Percentiles rank a stretch among this genome's conserved stretches.
Conservation (phyloP, 2,329 filamentous ascomycete species). For the Podosphaera fusca region DNA sequence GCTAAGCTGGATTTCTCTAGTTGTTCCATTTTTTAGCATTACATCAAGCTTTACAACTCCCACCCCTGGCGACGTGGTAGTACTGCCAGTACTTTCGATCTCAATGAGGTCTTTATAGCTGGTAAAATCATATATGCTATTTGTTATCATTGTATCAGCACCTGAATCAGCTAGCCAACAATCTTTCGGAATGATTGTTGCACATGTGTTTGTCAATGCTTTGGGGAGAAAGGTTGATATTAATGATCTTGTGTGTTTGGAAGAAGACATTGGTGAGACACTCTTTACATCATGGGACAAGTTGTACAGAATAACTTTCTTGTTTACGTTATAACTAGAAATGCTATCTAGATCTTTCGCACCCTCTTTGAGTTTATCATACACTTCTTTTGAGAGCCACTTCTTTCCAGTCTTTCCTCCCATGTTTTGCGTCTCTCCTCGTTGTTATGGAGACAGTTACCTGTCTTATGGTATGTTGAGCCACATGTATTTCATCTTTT, state of each 20-base stretch:
- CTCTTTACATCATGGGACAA: not conserved
- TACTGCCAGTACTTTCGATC: not conserved
- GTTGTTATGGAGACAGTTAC: too few species aligned
- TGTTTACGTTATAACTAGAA: not conserved
- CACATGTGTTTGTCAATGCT: not conserved
- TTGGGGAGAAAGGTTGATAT: not conserved
- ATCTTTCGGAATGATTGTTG: not conserved
- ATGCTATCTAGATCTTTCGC: not conserved
- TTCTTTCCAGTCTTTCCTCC: too few species aligned
- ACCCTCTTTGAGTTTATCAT: too few species aligned
- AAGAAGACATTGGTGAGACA: not conserved
- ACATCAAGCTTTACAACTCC: not conserved
- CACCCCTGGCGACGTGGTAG: not conserved
- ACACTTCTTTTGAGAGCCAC: too few species aligned
- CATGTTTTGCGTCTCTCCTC: too few species aligned
- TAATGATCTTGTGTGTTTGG: not conserved
- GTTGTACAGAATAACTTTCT: not conserved
- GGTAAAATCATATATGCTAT: not conserved
- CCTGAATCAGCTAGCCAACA: not conserved
- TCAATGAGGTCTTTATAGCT: not conserved
- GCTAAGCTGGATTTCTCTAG: not conserved
- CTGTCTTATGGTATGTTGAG: too few species aligned
- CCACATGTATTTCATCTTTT: too few species aligned
- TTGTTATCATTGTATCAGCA: not conserved
- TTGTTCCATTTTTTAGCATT: not conserved